Conservation (phyloP, 192 early-diverging fungal genomes). For the Mortierella antarctica region DNA sequence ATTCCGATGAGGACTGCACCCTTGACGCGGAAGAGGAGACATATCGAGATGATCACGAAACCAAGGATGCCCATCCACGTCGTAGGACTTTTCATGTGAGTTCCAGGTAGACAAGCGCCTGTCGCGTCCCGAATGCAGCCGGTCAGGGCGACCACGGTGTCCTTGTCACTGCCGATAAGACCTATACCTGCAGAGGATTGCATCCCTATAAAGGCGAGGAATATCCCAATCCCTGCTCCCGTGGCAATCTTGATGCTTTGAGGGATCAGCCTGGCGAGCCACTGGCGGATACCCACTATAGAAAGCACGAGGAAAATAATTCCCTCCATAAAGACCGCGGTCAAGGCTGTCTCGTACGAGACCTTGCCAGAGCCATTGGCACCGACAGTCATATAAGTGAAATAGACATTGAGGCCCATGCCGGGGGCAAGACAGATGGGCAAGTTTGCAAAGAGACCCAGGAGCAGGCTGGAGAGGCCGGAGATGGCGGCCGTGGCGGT, state of each 20-base stretch:
- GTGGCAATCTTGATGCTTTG: conserved; percentile 76
- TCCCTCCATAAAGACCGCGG: conserved; percentile 85
- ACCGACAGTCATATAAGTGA: conserved; percentile 85
- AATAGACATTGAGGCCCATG: conserved; percentile 86
- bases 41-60: conserved; percentile 71
- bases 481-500: conserved; percentile 77
- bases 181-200: conserved; percentile 86
- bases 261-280: conserved; percentile 77
- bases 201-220: conserved; percentile 80
- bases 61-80: conserved; percentile 81
- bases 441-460: conserved; percentile 77
- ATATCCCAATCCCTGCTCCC: conserved; percentile 78
- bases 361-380: conserved; percentile 79
- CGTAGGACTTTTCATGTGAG: conserved; percentile 70
- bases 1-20: conserved; percentile 78
- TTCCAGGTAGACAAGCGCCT: conserved; percentile 61
- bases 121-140: conserved; percentile 70
- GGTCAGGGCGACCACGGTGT: conserved; percentile 74
- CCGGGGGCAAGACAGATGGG: conserved; percentile 85
- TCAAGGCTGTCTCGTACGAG: conserved; percentile 72
- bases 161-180: conserved; percentile 64
- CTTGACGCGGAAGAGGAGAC: conserved; percentile 69
- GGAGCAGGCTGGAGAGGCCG: conserved; percentile 69
- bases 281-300: conserved; percentile 80
- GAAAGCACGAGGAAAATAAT: conserved; percentile 79